Conservation (phyloP, 805 yeast species). For the Kuraishia piskuri region DNA sequence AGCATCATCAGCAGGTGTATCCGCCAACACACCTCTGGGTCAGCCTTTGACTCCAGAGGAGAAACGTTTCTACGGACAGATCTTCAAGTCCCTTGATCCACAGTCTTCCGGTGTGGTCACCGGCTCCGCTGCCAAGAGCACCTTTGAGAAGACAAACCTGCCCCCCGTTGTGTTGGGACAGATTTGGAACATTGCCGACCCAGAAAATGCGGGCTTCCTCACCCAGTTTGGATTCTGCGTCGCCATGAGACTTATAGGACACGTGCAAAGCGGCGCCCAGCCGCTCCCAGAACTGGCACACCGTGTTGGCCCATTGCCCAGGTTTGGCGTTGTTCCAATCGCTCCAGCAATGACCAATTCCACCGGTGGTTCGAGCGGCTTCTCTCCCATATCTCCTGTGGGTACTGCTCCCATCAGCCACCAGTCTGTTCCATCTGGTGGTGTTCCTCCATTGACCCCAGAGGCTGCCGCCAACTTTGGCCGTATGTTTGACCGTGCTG, state of each 20-base stretch:
- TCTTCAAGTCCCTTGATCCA: conserved; percentile 73
- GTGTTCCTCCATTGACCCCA: conserved; percentile 44
- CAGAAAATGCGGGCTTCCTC: conserved; percentile 77
- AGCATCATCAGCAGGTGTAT: conserved; percentile 1
- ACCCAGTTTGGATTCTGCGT: conserved; percentile 72
- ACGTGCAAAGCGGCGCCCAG: conserved; percentile 70
- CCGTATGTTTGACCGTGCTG: conserved; percentile 66
- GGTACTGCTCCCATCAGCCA: not conserved
- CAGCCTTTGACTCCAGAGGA: conserved; percentile 63
- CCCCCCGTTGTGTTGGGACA: conserved; percentile 75
- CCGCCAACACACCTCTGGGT: conserved; percentile 7
- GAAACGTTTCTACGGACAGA: conserved; percentile 58
- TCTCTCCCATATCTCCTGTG: not conserved
- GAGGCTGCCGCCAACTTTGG: conserved; percentile 56
- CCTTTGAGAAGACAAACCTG: conserved; percentile 80
- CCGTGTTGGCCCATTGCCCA: conserved; percentile 56
- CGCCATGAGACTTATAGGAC: conserved; percentile 86
- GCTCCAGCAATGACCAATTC: not conserved
- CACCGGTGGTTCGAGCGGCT: not conserved
- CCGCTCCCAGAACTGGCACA: conserved; percentile 47
- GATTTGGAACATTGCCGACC: conserved; percentile 93
- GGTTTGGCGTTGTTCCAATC: conserved; percentile 29
- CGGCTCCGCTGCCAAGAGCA: conserved; percentile 76
- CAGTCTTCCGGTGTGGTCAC: conserved; percentile 76
- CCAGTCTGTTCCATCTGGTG: not conserved